phyloP scores from a whole-genome alignment of 768 basidiomycete genomes.

The Solioccasus polychromus region DNA sequence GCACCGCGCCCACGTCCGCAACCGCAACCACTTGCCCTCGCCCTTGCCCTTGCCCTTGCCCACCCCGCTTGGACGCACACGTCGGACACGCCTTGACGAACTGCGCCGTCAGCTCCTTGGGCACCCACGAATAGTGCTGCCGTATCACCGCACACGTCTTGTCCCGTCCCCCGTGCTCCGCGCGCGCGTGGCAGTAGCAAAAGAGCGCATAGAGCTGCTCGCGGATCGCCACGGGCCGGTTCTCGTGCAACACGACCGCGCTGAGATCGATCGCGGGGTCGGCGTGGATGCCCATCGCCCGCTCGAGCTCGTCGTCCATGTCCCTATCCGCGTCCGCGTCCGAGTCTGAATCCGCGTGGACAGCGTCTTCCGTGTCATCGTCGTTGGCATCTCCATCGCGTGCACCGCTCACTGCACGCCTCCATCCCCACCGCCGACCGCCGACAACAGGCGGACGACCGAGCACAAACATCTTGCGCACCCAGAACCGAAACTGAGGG shows the following conservation, averaged over 20 bases:
- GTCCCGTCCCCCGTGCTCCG: constrained; percentile 75
- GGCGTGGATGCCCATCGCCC: constrained; percentile 13
- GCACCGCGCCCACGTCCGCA: not conserved
- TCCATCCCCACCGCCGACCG: constrained; percentile 11
- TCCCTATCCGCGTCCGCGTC: constrained; percentile 2
- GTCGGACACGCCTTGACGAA: constrained; percentile 82
- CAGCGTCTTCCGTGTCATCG: not conserved
- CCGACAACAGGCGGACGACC: constrained; percentile 26
- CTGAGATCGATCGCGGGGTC: constrained; percentile 15
- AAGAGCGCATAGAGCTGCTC: constrained; percentile 79
- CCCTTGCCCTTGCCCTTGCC: constrained; percentile 26
- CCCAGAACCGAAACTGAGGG: constrained; percentile 81
- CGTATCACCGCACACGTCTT: constrained; percentile 68
- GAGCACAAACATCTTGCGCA: constrained; percentile 73
- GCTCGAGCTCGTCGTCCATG: constrained; percentile 14
- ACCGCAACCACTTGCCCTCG: constrained; percentile 18
- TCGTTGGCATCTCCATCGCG: not conserved
- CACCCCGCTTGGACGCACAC: constrained; percentile 50
- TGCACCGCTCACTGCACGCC: constrained; percentile 10
- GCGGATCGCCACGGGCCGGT: constrained; percentile 69
- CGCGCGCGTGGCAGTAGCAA: constrained; percentile 65
- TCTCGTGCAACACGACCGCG: constrained; percentile 65
- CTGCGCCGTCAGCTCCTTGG: constrained; percentile 76
- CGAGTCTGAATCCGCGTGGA: not conserved
- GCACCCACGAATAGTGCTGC: constrained; percentile 76